Evolutionary conservation across 805 yeast species (phyloP), one percentile per base, ranked within the genome.

Genomic region (Kluyveromyces starmeri): DNA sequence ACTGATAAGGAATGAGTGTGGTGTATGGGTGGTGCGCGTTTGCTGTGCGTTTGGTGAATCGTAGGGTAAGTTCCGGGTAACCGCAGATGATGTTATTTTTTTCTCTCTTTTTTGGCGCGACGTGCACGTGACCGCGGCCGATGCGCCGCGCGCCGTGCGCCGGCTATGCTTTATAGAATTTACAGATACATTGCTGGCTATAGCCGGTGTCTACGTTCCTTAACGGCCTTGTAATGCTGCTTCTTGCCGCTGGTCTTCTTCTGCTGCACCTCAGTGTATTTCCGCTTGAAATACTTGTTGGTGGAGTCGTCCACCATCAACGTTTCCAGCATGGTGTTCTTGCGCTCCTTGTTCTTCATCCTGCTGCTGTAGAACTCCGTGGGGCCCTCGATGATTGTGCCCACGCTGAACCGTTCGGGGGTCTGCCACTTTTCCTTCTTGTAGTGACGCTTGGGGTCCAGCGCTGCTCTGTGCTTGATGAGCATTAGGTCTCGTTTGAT

Each of bases 391-490:
- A 88, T 59, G 23, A 92, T 73, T 0, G 96, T 86, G 11, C 98
- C 98, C 47, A 83, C 72, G 39, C 89, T 92, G 55, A 92, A 86
- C 44, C 68, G 74, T 49, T 82, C 83, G 29, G 94, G 89, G 6
- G 70, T 67, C 32, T 67, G 69, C 81, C 86, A 80, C 41, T 76
- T 76, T 39, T 81, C 92, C 55, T 83, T 84, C 60, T 83, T 85
- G 61, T 92, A 92, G 60, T 85, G 95, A 48, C 96, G 73, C 61
- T 92, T 92, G 6, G 96, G 97, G 54, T 92, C 97, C 42, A 92
- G 67, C 7, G 86, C 95, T 37, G 82, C 80, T 59, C 98, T 75
- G 63, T 89, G 83, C 51, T 84, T 78, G 40, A 92, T 66, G 11
- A 92, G 61, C 50, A 75, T 65, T 46, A 92, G 54, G 55, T 92